Percentiles rank a stretch among this genome's conserved stretches.
phyloP scores from a whole-genome alignment of 495 filamentous ascomycete species.

The Gamarada debralockiae region DNA sequence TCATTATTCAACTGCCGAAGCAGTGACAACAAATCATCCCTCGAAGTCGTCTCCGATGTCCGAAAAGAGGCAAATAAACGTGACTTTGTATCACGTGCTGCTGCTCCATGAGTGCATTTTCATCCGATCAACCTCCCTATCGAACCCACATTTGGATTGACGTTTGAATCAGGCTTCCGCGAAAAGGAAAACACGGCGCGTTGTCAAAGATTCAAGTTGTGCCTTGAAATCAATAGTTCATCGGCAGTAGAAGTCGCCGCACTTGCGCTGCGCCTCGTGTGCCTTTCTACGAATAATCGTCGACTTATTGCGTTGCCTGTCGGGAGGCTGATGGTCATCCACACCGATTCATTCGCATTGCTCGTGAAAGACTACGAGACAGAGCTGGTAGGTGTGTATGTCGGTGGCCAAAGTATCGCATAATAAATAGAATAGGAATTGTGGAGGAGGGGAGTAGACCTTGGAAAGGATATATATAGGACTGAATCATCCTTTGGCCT shows the following conservation, averaged over 20 bases:
- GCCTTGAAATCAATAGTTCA: background rate
- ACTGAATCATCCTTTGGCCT: too few relatives aligned
- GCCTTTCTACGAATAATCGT: background rate
- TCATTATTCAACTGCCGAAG: too few relatives aligned
- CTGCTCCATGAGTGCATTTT: too few relatives aligned
- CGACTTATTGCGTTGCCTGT: slow-evolving; percentile 14
- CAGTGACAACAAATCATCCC: too few relatives aligned
- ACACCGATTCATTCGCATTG: background rate
- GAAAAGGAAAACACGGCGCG: background rate
- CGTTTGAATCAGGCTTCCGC: slow-evolving; percentile 6
- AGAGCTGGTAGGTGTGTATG: background rate
- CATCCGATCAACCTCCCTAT: too few relatives aligned
- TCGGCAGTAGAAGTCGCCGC: background rate
- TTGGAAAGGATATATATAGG: too few relatives aligned
- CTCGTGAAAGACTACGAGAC: background rate
- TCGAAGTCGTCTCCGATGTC: too few relatives aligned
- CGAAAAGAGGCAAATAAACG: too few relatives aligned
- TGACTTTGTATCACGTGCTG: background rate
- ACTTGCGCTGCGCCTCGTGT: slow-evolving; percentile 1
- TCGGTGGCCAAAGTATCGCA: background rate
- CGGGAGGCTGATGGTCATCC: background rate
- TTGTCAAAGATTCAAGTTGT: too few relatives aligned
- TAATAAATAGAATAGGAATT: too few relatives aligned
- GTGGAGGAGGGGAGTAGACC: too few relatives aligned
- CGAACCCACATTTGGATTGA: too few relatives aligned